Conservation (phyloP, 2,329 filamentous ascomycete genomes). For the Phialophora macrospora region DNA sequence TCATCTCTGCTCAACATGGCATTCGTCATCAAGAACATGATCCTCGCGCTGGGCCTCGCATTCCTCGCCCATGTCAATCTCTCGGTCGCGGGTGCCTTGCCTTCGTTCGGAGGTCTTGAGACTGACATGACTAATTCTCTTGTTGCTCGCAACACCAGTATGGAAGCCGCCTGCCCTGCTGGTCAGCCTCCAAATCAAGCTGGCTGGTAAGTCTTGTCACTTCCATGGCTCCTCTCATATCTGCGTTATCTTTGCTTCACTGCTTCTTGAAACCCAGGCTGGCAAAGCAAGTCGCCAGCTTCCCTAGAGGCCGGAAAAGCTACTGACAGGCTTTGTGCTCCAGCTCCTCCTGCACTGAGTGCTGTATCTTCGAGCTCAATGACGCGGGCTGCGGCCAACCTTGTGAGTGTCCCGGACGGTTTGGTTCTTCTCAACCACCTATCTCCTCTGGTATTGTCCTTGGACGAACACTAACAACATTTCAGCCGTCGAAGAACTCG, state of each 20-base stretch:
- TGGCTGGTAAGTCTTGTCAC: constrained; percentile 1
- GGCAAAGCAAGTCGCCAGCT: neutral
- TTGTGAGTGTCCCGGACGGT: neutral
- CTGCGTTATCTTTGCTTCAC: neutral
- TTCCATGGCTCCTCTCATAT: neutral
- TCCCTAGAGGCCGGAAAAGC: neutral
- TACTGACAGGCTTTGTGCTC: neutral
- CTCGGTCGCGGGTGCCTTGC: neutral
- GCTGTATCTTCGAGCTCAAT: constrained; percentile 24
- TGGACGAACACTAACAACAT: neutral
- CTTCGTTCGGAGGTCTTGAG: neutral
- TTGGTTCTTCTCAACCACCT: neutral
- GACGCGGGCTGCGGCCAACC: constrained; percentile 9
- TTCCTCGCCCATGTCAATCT: neutral
- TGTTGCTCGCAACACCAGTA: constrained; percentile 2
- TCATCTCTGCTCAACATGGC: neutral
- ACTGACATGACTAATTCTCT: neutral
- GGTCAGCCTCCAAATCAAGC: neutral
- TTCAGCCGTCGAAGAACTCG: constrained; percentile 4
- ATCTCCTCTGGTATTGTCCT: neutral
- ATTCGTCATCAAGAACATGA: neutral
- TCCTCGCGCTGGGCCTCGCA: neutral
- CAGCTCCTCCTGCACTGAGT: constrained; percentile 26
- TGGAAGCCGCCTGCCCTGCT: neutral
- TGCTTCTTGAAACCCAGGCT: neutral